Evolutionary conservation across 257 asterid species (phyloP).

Genomic region (Lithospermum erythrorhizon): DNA sequence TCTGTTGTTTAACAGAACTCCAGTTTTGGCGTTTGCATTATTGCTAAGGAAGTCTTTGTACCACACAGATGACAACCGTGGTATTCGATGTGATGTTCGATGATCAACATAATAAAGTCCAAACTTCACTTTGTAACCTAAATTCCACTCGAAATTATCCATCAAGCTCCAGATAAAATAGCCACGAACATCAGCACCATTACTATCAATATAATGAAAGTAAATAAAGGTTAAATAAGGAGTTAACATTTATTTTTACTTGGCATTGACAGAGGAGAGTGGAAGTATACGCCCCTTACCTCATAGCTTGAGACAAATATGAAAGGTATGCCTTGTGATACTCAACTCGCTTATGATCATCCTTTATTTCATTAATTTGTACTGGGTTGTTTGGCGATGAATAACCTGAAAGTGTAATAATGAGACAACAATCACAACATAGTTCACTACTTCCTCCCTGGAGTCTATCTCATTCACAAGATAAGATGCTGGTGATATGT

Average conservation of each 20-base stretch:
- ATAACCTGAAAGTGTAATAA: conserved; percentile 40
- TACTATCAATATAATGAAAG: conserved; percentile 14
- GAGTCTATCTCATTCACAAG: neutral
- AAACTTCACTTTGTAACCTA: conserved; percentile 38
- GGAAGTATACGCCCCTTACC: neutral
- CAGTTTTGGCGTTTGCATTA: neutral
- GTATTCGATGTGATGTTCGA: conserved; percentile 35
- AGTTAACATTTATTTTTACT: too few species aligned
- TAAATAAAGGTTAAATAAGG: neutral
- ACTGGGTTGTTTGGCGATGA: conserved; percentile 23
- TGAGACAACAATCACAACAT: neutral
- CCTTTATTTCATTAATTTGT: conserved; percentile 11
- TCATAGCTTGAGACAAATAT: conserved; percentile 10
- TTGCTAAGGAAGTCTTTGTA: conserved; percentile 33
- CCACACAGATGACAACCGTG: conserved; percentile 60
- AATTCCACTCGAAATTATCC: conserved; percentile 63
- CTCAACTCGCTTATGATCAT: conserved; percentile 25
- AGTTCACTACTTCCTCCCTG: too few species aligned
- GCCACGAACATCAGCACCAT: conserved; percentile 63
- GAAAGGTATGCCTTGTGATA: conserved; percentile 17
- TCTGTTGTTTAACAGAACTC: neutral
- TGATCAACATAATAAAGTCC: conserved; percentile 41
- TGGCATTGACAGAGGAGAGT: neutral
- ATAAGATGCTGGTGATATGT: neutral
- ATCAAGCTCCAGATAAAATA: conserved; percentile 67